Percentiles rank a stretch among this genome's conserved stretches.
These are phyloP conservation scores for Solanum piurae DNA, from an alignment of 257 asterid species.

Conservation along the genomic window DNA sequence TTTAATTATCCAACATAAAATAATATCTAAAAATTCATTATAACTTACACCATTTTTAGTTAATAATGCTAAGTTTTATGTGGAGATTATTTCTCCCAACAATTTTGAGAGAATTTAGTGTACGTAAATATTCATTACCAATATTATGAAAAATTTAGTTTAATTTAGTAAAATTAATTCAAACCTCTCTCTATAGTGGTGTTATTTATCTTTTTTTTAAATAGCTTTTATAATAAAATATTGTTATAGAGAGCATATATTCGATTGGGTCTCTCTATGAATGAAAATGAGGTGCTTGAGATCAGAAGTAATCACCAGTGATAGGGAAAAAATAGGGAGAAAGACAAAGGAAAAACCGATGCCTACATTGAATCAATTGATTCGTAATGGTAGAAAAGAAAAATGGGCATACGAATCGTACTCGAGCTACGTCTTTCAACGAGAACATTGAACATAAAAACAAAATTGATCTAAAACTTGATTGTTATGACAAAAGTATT, in stretches of 20 bases:
- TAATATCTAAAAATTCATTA: neutral
- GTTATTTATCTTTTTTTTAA: neutral
- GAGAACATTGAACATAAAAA: neutral
- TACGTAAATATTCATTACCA: neutral
- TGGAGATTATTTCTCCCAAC: neutral
- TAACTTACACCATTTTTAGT: neutral
- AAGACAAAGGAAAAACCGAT: neutral
- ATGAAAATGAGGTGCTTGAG: neutral
- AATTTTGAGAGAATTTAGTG: neutral
- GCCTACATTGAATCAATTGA: neutral
- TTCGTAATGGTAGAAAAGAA: neutral
- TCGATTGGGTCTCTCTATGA: neutral
- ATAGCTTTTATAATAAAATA: neutral
- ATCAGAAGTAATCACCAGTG: neutral
- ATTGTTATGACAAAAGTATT: neutral
- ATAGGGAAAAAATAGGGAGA: neutral
- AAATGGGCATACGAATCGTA: too few species aligned
- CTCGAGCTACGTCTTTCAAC: neutral
- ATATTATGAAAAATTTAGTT: neutral
- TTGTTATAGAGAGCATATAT: neutral
- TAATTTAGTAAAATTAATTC: neutral
- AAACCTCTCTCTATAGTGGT: neutral
- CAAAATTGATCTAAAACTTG: neutral
- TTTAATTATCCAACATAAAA: neutral
- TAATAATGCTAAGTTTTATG: neutral